Evolutionary conservation across 2,329 filamentous ascomycete species (phyloP), one percentile per base, ranked within the genome.

Genomic region (Fusarium equiseti): DNA sequence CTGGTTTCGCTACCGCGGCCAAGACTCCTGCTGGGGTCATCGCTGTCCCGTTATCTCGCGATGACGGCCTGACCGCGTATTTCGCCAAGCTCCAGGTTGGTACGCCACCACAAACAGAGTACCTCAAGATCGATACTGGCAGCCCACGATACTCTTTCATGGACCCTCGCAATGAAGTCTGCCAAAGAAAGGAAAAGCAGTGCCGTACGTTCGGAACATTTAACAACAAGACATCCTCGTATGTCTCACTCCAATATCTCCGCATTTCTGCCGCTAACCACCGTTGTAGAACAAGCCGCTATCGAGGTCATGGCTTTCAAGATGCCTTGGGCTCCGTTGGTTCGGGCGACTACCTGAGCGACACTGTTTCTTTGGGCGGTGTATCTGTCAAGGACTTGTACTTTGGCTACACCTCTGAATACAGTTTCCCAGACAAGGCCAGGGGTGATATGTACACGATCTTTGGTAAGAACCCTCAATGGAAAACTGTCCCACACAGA

Each of bases 61-160:
- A 62, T 27, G 56, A 52, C 1, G 59, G 59, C 4, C 9, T 62
- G 24, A 62, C 59, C 11, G 56, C 45, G 6, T 62, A 62, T 0
- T 62, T 40, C 24, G 59, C 56, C 20, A 62, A 62, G 29, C 18
- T 62, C 0, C 56, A 53, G 24, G 56, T 53, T 10, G 59, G 59
- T 4, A 62, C 59, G 1, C 59, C 59, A 5, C 31, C 7, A 5
- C 59, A 62, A 40, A 62, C 59, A 0, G 56, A 61, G 20, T 53
- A 53, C 13, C 59, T 62, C 38, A 62, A 62, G 24, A 61, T 61
- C 29, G 59, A 62, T 5, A 62, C 45, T 0, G 59, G 56, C 1
- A 62, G 56, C 26, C 59, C 59, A 3, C 45, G 56, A 40, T 62
- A 61, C n/a, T 52, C 59, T 6, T 62, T 62, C 16, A 6, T 62